These are phyloP conservation scores for Pseudogymnoascus sp. DNA, from an alignment of 2,329 filamentous ascomycete species.

Conservation along the genomic window DNA sequence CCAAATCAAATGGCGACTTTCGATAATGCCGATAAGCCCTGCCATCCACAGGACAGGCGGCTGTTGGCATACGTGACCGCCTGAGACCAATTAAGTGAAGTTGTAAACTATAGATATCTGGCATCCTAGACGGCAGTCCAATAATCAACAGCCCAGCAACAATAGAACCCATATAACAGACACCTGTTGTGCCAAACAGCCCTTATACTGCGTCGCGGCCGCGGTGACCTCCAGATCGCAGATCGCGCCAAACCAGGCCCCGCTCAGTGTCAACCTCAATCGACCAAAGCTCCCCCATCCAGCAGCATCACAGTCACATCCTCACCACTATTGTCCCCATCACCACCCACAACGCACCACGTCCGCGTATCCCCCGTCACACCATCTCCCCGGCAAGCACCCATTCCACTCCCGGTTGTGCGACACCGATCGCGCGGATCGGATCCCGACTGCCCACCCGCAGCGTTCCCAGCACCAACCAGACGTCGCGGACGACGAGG, in stretches of 20 bases:
- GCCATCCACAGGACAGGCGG: not conserved
- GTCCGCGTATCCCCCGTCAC: not conserved
- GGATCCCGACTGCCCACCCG: not conserved
- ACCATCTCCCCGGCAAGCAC: not conserved
- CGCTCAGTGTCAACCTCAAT: not conserved
- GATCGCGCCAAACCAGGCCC: not conserved
- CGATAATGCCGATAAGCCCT: constrained; percentile 4
- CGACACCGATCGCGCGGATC: constrained; percentile 1
- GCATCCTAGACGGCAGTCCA: not conserved
- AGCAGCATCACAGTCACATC: not conserved
- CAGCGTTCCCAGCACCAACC: not conserved
- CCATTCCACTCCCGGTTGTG: not conserved
- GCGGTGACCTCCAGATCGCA: not conserved
- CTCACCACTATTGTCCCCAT: not conserved
- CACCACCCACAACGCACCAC: not conserved
- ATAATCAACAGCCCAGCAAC: not conserved
- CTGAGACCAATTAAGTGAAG: not conserved
- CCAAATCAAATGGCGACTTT: constrained; percentile 6
- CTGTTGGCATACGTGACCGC: not conserved
- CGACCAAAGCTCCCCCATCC: not conserved
- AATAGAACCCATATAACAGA: not conserved
- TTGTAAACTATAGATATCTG: not conserved
- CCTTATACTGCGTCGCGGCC: not conserved
- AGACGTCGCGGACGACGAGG: not conserved
- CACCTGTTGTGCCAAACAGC: not conserved